Evolutionary conservation across 352 stramenopile genomes (phyloP), one percentile per base, ranked within the genome.

Genomic region (Pythium scleroteichum): DNA sequence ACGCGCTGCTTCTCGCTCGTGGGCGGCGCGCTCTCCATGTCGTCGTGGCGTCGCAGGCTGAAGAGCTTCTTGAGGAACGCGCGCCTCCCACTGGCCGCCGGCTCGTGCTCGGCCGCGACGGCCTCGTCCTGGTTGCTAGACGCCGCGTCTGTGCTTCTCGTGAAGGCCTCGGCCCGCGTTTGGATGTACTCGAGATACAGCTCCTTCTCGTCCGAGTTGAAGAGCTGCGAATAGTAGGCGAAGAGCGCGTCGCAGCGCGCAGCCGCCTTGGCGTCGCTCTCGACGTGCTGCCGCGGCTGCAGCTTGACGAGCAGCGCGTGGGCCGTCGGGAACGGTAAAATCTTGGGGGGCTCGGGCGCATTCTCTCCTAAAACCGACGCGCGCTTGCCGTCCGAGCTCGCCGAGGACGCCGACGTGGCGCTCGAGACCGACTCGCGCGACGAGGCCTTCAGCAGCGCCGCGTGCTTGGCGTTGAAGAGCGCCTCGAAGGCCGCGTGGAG

Each of bases 191-290:
- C 71, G 24, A 88, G 41, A 40, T 76, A 88, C 56, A 87, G 63
- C 48, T 84, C 78, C 9, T 71, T 62, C 9, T 85, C 78, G 5
- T 84, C 72, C 46, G 76, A 82, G 59, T 85, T 88, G 66, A 90
- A 87, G 19, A 88, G 54, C 55, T 74, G 66, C n/a, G 72, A 72
- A 67, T 88, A 90, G 48, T 90, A 90, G 39, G 76, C 69, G 24
- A 90, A 90, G 0, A 90, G 62, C 14, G 74, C 80, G 3, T 65
- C 46, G 9, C 66, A 74, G 23, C 78, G 71, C 9, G 55, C 59
- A 24, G 71, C 50, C 29, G 82, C 75, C 57, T 88, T 90, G 46
- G 58, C 70, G 38, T 90, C 78, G 50, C 83, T 81, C 32, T 80
- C 75, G 4, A 66, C 71, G 22, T 82, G 60, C 19, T 82, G 62